Base-by-base conservation (phyloP, 2,329 filamentous ascomycete genomes). In the Arthroderma sp. region DNA sequence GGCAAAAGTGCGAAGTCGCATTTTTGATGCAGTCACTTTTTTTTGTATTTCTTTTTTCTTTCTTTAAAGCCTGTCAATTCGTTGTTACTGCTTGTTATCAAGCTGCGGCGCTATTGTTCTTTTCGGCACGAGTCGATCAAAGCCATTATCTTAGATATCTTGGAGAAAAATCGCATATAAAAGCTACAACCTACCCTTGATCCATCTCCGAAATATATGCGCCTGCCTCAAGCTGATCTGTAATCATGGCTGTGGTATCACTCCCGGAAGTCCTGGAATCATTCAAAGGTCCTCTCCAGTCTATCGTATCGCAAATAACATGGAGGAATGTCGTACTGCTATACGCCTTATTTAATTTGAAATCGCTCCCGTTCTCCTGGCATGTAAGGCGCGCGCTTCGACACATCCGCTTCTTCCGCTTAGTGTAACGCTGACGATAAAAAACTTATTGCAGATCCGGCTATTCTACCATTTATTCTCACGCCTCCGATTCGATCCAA, bases 291-390 rank as follows among this genome's bases (percentile, higher is more conserved):
- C 11, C 40, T 6, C 34, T 48, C 9, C 28, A 44, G 29, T 15
- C 7, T n/a, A 10, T 28, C 57, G 32, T 30, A 34, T 44, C 47
- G 4, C 44, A 45, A n/a, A 28, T 40, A 6, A 49, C 58, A 38
- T 65, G 62, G 60, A 58, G 54, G 43, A 55, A 57, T 4, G 36
- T 62, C 29, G 55, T 59, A n/a, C 38, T 81, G 9, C 42, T 75
- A 8, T 74, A 83, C 45, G 67, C 76, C 8, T 40, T 81, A 5
- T 53, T 75, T 37, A 89, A 88, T 61, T 69, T 81, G 65, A 89
- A 89, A 71, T 83, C 74, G 48, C 57, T 87, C 48, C 84, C 84
- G 0, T 72, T 85, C 36, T 74, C 77, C 6, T 89, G 84, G 84
- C 85, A 85, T 53, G 80, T 84, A 72, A 45, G 78, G 38, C 30